phyloP scores from a whole-genome alignment of 805 yeast genomes.

The Hanseniaspora singularis region DNA sequence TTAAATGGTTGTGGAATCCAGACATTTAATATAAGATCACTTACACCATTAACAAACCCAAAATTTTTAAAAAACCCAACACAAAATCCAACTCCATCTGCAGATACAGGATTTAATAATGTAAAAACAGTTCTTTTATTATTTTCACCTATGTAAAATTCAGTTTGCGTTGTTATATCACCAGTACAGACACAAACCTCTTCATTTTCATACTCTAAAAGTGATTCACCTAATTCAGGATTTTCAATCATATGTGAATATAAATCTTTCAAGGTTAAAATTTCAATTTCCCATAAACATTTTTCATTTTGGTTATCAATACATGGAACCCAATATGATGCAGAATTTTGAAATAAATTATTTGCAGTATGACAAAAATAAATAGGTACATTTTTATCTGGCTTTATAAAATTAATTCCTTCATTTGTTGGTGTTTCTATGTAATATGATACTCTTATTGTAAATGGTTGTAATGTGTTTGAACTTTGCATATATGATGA shows the following conservation, averaged over 20 bases:
- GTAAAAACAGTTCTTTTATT: conserved; percentile 45
- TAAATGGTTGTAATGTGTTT: conserved; percentile 39
- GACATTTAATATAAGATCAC: conserved; percentile 26
- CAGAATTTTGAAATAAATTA: conserved; percentile 61
- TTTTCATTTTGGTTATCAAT: conserved; percentile 78
- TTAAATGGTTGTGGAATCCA: conserved; percentile 1
- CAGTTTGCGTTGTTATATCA: conserved; percentile 14
- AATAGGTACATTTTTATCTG: conserved; percentile 30
- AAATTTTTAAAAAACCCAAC: conserved; percentile 71
- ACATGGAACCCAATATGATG: conserved; percentile 98
- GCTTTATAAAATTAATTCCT: conserved; percentile 47
- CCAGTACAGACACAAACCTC: conserved; percentile 6
- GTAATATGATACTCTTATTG: conserved; percentile 54
- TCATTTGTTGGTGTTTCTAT: conserved; percentile 61
- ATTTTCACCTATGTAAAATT: conserved; percentile 31
- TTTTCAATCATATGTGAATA: conserved; percentile 25
- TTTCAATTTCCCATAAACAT: conserved; percentile 82
- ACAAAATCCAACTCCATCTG: conserved; percentile 93
- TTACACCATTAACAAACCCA: conserved; percentile 33
- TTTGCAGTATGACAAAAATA: conserved; percentile 88
- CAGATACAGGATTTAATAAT: conserved; percentile 71
- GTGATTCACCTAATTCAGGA: conserved; percentile 18
- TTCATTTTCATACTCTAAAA: conserved; percentile 28
- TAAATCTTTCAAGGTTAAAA: conserved; percentile 66
- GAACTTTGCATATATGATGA: too few relatives aligned